These are phyloP conservation scores for Lathyrus sativus DNA, from an alignment of 306 rosid genomes.

Conservation along the genomic window DNA sequence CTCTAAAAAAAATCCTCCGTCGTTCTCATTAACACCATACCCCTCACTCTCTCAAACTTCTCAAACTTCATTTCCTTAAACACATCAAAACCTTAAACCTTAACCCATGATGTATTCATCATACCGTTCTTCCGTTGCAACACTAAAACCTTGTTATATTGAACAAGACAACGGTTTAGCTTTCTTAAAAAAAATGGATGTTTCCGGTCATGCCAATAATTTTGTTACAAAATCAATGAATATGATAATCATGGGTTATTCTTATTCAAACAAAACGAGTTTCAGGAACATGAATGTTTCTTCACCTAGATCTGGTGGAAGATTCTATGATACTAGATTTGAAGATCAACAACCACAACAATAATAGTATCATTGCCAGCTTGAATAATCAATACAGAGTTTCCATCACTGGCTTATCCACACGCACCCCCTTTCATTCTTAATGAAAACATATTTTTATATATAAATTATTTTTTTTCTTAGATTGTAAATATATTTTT, in stretches of 20 bases:
- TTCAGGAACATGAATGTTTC: conserved; percentile 41
- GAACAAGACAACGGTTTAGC: conserved; percentile 69
- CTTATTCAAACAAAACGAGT: conserved; percentile 41
- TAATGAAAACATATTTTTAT: too few species aligned
- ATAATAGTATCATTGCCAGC: too few species aligned
- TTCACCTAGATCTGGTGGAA: conserved; percentile 70
- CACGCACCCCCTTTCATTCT: too few species aligned
- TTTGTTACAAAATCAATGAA: conserved; percentile 58
- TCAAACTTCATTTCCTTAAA: not conserved
- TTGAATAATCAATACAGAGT: too few species aligned
- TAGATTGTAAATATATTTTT: too few species aligned
- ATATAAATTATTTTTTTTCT: too few species aligned
- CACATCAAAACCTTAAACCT: not conserved
- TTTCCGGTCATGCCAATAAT: conserved; percentile 50
- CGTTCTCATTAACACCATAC: too few species aligned
- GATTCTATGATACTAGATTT: conserved; percentile 68
- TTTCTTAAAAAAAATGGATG: conserved; percentile 63
- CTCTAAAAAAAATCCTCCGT: too few species aligned
- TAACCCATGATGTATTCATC: not conserved
- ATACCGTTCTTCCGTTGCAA: not conserved
- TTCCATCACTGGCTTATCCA: too few species aligned
- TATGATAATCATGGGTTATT: conserved; percentile 58
- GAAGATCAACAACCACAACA: conserved; percentile 76
- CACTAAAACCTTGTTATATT: conserved; percentile 49
- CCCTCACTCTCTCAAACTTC: not conserved